Evolutionary conservation across 2,329 filamentous ascomycete species (phyloP).

Genomic region (Hypoxylon sp.): DNA sequence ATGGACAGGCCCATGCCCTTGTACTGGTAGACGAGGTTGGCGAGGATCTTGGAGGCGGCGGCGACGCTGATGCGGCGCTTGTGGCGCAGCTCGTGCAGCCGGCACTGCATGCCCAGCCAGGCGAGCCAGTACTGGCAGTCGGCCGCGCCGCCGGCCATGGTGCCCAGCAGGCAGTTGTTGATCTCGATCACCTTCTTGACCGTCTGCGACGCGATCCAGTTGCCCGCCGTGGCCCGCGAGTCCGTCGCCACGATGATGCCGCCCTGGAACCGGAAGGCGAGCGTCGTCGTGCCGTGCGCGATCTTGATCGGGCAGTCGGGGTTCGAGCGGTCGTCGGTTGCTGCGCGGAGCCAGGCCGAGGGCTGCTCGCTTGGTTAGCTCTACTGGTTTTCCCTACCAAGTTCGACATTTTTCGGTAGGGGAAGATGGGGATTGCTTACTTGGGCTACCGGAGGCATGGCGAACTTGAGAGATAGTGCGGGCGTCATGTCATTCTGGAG

Average conservation of each 20-base stretch:
- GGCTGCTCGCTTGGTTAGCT: conserved; percentile 65
- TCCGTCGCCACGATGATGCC: conserved; percentile 99
- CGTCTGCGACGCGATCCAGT: conserved; percentile 99
- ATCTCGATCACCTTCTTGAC: conserved; percentile 99
- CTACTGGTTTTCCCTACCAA: conserved; percentile 7
- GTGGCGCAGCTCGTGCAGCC: conserved; percentile 98
- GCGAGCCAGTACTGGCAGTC: conserved; percentile 99
- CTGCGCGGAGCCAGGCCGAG: conserved; percentile 93
- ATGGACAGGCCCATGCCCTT: conserved; percentile 99
- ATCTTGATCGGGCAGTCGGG: conserved; percentile 99
- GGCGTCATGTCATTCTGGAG: conserved; percentile 76
- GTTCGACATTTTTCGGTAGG: neutral
- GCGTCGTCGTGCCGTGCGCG: conserved; percentile 96
- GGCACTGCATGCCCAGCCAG: conserved; percentile 98
- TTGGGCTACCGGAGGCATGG: conserved; percentile 91
- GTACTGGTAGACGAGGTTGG: conserved; percentile 98
- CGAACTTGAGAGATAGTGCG: conserved; percentile 90
- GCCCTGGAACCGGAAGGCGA: conserved; percentile 97
- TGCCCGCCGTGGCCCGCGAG: conserved; percentile 94
- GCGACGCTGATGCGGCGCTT: conserved; percentile 99
- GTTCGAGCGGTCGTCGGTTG: conserved; percentile 97
- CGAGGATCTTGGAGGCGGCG: conserved; percentile 96
- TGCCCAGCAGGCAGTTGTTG: conserved; percentile 92
- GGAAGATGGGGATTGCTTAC: conserved; percentile 66
- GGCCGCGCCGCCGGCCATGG: conserved; percentile 98